These are phyloP conservation scores for Microbotryum violaceum DNA, from an alignment of 1,284 basidiomycete species.

Conservation along the genomic window DNA sequence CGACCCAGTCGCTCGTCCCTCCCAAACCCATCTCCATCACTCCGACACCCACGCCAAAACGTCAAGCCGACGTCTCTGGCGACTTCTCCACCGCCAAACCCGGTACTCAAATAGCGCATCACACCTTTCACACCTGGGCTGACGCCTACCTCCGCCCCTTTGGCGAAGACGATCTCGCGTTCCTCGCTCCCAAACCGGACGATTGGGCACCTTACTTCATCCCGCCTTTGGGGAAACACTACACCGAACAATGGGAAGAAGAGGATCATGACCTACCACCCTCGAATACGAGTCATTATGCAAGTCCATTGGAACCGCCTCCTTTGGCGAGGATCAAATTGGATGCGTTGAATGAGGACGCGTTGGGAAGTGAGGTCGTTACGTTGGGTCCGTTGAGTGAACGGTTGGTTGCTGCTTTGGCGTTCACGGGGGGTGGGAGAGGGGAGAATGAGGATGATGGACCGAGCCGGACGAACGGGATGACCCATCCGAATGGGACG, in stretches of 20 bases:
- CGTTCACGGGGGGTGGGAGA: conserved; percentile 48
- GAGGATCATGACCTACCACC: conserved; percentile 56
- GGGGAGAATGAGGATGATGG: conserved; percentile 2
- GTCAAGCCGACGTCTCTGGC: conserved; percentile 68
- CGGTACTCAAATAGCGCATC: conserved; percentile 50
- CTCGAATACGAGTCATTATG: conserved; percentile 14
- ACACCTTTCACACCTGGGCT: conserved; percentile 71
- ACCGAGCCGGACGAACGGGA: conserved; percentile 1
- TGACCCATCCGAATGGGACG: background rate
- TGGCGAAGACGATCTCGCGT: conserved; percentile 83
- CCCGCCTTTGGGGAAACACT: conserved; percentile 80
- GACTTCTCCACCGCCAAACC: conserved; percentile 78
- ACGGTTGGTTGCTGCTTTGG: conserved; percentile 42
- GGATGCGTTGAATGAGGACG: conserved; percentile 57
- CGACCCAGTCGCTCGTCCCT: conserved; percentile 48
- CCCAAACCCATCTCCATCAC: conserved; percentile 42
- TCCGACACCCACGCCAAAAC: conserved; percentile 68
- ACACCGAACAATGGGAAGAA: conserved; percentile 83
- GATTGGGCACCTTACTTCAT: conserved; percentile 77
- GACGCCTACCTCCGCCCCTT: conserved; percentile 78
- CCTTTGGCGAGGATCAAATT: conserved; percentile 47
- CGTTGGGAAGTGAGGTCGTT: conserved; percentile 56
- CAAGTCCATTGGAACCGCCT: conserved; percentile 46
- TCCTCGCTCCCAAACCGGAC: conserved; percentile 73
- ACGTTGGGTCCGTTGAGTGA: conserved; percentile 67